Conservation (phyloP, 73 alveolate species). For the Breviolum minutum region DNA sequence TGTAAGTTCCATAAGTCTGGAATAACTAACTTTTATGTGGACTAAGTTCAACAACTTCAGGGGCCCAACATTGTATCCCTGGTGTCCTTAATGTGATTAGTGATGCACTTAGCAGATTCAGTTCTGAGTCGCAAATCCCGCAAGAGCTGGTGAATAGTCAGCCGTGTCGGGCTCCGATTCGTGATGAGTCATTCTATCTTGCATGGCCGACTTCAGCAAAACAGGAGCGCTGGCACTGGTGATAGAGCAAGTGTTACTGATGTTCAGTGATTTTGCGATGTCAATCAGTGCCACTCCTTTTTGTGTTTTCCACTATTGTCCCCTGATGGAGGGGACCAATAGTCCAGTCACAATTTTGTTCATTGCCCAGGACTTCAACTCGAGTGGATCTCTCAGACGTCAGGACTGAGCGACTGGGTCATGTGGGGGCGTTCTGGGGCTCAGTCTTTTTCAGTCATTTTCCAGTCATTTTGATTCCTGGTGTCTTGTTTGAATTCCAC, state of each 20-base stretch:
- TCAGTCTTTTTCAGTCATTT: not conserved
- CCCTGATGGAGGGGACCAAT: not conserved
- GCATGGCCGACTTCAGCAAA: not conserved
- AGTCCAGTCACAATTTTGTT: not conserved
- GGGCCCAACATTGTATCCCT: not conserved
- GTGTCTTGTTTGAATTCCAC: not conserved
- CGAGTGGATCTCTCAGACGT: not conserved
- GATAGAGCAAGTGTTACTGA: not conserved
- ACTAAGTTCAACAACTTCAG: too few species aligned
- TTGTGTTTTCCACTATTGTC: too few species aligned
- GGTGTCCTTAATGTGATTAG: not conserved
- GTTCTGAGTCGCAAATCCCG: not conserved
- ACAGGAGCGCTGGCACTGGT: not conserved
- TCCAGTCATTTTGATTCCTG: not conserved
- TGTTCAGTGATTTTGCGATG: not conserved
- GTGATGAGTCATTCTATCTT: not conserved
- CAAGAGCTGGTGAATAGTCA: too few species aligned
- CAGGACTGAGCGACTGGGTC: not conserved
- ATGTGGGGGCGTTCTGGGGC: not conserved
- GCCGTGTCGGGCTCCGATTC: too few species aligned
- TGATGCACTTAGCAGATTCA: not conserved
- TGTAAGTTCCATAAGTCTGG: too few species aligned
- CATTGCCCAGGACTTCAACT: not conserved
- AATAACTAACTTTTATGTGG: too few species aligned
- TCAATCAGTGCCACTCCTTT: not conserved